Conservation (phyloP, 805 yeast species). For the Candida boidinii region DNA sequence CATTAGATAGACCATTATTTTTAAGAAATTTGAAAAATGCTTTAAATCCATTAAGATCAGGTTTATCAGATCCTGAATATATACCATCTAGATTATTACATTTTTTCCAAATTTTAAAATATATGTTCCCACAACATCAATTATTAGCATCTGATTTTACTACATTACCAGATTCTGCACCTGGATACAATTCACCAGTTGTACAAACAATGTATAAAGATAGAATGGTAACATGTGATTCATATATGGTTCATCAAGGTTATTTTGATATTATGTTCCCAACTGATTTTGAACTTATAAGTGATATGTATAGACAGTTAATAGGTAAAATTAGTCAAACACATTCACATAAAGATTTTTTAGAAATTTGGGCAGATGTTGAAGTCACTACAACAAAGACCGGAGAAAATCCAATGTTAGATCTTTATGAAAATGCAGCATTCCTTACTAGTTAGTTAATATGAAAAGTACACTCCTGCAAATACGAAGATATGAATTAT, state of each 20-base stretch:
- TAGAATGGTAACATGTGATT: slow-evolving; percentile 57
- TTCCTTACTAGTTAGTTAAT: slow-evolving; percentile 44
- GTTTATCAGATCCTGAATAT: slow-evolving; percentile 64
- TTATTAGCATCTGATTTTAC: slow-evolving; percentile 68
- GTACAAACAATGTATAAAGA: slow-evolving; percentile 70
- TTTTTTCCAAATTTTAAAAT: slow-evolving; percentile 53
- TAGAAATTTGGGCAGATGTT: slow-evolving; percentile 63
- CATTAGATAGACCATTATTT: slow-evolving; percentile 42
- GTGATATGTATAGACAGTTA: slow-evolving; percentile 53
- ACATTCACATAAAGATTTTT: slow-evolving; percentile 53
- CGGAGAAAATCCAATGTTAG: slow-evolving; percentile 82
- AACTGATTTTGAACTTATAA: slow-evolving; percentile 59
- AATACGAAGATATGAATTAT: too few relatives aligned
- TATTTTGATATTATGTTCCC: slow-evolving; percentile 83
- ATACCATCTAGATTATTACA: slow-evolving; percentile 71
- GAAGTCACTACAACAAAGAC: slow-evolving; percentile 59
- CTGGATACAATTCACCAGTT: slow-evolving; percentile 66
- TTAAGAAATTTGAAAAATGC: slow-evolving; percentile 37
- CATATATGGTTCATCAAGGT: slow-evolving; percentile 81
- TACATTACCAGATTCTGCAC: slow-evolving; percentile 35
- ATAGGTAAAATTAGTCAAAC: slow-evolving; percentile 51
- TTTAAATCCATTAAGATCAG: slow-evolving; percentile 57
- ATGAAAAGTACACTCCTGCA: too few relatives aligned
- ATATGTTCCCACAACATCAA: slow-evolving; percentile 67
- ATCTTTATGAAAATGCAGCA: slow-evolving; percentile 66